phyloP scores from a whole-genome alignment of 805 yeast species.

The Saccharomycopsis schoenii region DNA sequence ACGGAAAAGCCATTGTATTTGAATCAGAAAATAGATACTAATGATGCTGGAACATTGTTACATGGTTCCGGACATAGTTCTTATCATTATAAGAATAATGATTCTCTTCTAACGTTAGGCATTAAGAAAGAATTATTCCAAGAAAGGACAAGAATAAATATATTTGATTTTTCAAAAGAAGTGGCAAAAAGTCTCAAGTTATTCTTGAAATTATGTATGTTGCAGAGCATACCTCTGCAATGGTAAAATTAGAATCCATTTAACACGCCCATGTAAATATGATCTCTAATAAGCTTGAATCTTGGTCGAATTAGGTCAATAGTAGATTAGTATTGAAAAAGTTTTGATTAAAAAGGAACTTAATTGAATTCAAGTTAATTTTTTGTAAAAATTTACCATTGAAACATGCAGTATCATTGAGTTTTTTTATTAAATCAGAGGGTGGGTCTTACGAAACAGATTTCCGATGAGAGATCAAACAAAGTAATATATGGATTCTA shows the following conservation, averaged over 20 bases:
- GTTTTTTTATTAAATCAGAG: slow-evolving; percentile 68
- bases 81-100: slow-evolving; percentile 29
- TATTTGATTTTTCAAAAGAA: slow-evolving; percentile 72
- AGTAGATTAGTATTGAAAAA: no score
- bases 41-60: slow-evolving; percentile 57
- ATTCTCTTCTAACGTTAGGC: slow-evolving; percentile 3
- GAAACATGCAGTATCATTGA: slow-evolving; percentile 70
- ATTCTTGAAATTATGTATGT: slow-evolving; percentile 86
- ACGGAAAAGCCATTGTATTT: no score
- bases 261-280: slow-evolving; percentile 43
- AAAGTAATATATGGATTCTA: slow-evolving; percentile 1
- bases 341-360: no score
- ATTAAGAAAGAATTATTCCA: no score
- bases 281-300: slow-evolving; percentile 61
- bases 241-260: neutral
- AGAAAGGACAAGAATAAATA: slow-evolving; percentile 65
- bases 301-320: slow-evolving; percentile 66
- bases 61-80: slow-evolving; percentile 71
- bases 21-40: no score
- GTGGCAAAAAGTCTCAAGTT: slow-evolving; percentile 79
- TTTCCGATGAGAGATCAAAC: slow-evolving; percentile 4
- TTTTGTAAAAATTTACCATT: slow-evolving; percentile 72
- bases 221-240: slow-evolving; percentile 67
- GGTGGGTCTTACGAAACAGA: slow-evolving; percentile 52
- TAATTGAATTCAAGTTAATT: no score